phyloP scores from a whole-genome alignment of 2,329 filamentous ascomycete genomes.

The Pyricularia sp. region DNA sequence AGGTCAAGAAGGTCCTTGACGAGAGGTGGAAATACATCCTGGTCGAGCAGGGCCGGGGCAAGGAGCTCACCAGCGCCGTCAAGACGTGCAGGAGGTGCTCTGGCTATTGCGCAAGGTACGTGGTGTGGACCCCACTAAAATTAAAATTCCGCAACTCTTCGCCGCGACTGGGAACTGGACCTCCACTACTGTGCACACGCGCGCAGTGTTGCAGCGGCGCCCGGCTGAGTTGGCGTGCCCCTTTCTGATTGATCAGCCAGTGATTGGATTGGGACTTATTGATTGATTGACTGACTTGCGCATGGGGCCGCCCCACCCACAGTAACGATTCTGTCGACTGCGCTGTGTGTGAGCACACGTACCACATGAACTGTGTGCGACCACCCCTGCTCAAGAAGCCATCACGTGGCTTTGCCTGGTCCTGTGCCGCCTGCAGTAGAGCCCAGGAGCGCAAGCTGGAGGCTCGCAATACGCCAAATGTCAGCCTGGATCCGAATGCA shows the following conservation, averaged over 20 bases:
- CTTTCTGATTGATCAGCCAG: not conserved
- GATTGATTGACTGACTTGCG: constrained; percentile 1
- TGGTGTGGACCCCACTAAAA: constrained; percentile 13
- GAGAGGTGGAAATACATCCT: constrained; percentile 95
- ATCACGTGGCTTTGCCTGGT: constrained; percentile 95
- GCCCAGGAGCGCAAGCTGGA: constrained; percentile 92
- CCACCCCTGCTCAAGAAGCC: constrained; percentile 92
- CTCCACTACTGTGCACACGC: not conserved
- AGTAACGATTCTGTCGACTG: constrained; percentile 95
- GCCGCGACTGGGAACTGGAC: not conserved
- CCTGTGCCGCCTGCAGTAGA: constrained; percentile 89
- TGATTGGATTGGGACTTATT: not conserved
- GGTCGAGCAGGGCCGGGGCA: constrained; percentile 85
- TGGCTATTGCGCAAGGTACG: constrained; percentile 84
- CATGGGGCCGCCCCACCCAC: constrained; percentile 8
- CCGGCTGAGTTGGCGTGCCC: not conserved
- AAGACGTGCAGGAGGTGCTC: constrained; percentile 93
- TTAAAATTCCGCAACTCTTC: not conserved
- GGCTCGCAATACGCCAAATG: constrained; percentile 73
- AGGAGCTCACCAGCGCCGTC: constrained; percentile 90
- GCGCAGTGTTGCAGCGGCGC: not conserved
- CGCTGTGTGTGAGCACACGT: constrained; percentile 87
- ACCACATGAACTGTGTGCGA: constrained; percentile 96
- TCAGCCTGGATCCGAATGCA: constrained; percentile 57
- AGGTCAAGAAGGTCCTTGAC: constrained; percentile 91